Percentiles rank a stretch among this genome's conserved stretches.
Conservation (phyloP, 2,329 filamentous ascomycete species). For the Arachnomyces sp. region DNA sequence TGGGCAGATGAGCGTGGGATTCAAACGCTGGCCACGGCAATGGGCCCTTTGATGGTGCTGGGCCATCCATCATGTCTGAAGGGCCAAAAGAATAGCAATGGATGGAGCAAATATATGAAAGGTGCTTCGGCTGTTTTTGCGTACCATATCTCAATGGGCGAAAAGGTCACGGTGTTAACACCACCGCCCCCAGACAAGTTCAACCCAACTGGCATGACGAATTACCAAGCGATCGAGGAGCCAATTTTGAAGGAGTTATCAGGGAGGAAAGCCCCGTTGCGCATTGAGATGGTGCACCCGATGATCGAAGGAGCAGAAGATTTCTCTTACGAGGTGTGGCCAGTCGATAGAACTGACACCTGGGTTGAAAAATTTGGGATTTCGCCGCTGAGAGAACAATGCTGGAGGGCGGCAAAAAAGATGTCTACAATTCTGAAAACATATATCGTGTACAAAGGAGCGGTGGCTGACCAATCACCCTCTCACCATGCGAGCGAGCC, state of each 20-base stretch:
- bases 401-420: no score
- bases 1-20: constrained; percentile 20
- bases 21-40: constrained; percentile 21
- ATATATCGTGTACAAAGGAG: no score
- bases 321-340: constrained; percentile 21
- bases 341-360: constrained; percentile 12
- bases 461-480: no score
- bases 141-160: constrained; percentile 16
- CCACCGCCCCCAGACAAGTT: constrained; percentile 21
- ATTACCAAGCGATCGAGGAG: constrained; percentile 21
- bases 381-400: not conserved
- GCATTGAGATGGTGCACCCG: constrained; percentile 21
- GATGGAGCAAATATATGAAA: constrained; percentile 17
- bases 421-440: no score
- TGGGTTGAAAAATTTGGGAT: constrained; percentile 14
- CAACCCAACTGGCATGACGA: constrained; percentile 17
- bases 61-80: constrained; percentile 11
- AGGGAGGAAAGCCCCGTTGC: constrained; percentile 9
- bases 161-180: constrained; percentile 18
- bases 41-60: constrained; percentile 18
- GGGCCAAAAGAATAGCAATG: constrained; percentile 8
- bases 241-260: constrained; percentile 19
- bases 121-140: constrained; percentile 21
- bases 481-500: no score
- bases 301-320: constrained; percentile 17